phyloP scores from a whole-genome alignment of 495 filamentous ascomycete species.

The Penicillium robsamsonii region DNA sequence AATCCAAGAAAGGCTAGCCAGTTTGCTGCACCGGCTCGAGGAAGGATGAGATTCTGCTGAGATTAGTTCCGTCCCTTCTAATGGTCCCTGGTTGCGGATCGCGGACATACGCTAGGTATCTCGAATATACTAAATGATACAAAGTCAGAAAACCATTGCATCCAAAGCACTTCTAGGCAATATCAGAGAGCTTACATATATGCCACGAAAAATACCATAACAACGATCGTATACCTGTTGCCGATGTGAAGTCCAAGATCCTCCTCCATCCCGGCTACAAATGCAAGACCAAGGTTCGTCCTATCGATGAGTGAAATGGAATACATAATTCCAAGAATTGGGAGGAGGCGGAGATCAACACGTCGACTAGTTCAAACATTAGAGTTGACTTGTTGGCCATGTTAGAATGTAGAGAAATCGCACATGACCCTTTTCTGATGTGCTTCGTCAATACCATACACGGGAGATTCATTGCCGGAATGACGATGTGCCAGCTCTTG shows the following conservation, averaged over 20 bases:
- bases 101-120: slow-evolving; percentile 1
- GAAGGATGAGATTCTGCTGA: background rate
- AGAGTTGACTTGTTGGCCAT: background rate
- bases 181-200: background rate
- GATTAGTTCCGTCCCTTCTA: background rate
- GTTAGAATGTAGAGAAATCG: background rate
- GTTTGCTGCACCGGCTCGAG: slow-evolving; percentile 2
- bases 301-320: slow-evolving; percentile 2
- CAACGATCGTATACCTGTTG: background rate
- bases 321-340: slow-evolving; percentile 6
- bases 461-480: background rate
- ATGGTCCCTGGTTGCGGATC: background rate
- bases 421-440: slow-evolving; percentile 4
- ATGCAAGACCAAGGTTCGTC: slow-evolving; percentile 2
- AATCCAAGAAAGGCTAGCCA: slow-evolving; percentile 1
- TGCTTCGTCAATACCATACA: slow-evolving; percentile 3
- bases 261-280: slow-evolving; percentile 3
- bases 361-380: background rate
- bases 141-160: background rate
- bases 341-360: slow-evolving; percentile 2
- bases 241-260: slow-evolving; percentile 1
- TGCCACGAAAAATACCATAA: slow-evolving; percentile 5
- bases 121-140: background rate
- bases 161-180: background rate
- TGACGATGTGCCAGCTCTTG: background rate